Base-by-base conservation (phyloP, 139 green algal species). In the Asterochloris sp. region DNA sequence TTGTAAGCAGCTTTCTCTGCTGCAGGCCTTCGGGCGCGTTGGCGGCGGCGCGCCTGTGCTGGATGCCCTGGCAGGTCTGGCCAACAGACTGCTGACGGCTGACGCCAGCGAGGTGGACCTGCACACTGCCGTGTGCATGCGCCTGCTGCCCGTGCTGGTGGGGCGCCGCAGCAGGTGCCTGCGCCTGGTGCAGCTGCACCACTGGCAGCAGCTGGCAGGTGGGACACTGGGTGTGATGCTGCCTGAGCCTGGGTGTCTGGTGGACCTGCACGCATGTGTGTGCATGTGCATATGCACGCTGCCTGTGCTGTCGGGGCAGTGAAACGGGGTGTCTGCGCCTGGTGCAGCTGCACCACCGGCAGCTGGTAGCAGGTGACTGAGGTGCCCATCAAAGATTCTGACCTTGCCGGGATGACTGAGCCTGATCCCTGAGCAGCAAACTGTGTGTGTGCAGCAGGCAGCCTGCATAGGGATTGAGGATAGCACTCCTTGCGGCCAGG, bases 131-230 rank as follows among this genome's bases (percentile, higher is more conserved):
- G 88, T 88, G 27, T 91, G 84, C 54, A 76, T 69, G 17, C 73
- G 81, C 19, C 85, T 96, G 82, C 86, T 96, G 81, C 84, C 86
- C 8, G 82, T 86, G n/a, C 78, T 95, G 66, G 87, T 91, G 62
- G 89, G 87, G 13, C 87, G 87, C 12, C 81, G 76, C n/a, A 38
- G 75, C 10, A 47, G 89, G 28, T 89, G 84, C 24, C 66, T 54
- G 10, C 78, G 76, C 14, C 78, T 96, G 73, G 17, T 92, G n/a
- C 74, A 68, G 14, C 27, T 88, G 83, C 68, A 85, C 11, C 74
- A 76, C 27, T 96, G 92, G 92, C 86, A 82, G 24, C 60, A 81
- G 12, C 88, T 96, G 66, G 85, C 76, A 80, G 76, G 76, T 80
- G 23, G 38, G 14, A n/a, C 38, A 21, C 0, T 17, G 38, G 38